A percentile compares a stretch with the other conserved stretches of the same genome.
These are phyloP conservation scores for Talaromyces sp. DNA, from an alignment of 2,329 filamentous ascomycete genomes.

Conservation along the genomic window DNA sequence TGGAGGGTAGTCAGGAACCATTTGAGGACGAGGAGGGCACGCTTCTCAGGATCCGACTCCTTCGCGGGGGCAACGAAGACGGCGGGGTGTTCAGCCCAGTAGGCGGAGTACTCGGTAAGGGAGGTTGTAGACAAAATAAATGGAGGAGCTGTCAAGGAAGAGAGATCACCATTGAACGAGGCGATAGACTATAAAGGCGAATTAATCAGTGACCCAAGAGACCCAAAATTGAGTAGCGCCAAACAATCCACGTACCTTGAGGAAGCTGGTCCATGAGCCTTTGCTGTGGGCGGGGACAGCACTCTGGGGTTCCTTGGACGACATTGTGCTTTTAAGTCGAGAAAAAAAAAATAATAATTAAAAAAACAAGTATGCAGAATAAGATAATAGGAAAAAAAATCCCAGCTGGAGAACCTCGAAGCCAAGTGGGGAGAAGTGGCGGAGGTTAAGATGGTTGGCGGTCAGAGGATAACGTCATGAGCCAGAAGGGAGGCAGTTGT, in stretches of 20 bases:
- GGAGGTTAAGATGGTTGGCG: slow-evolving; percentile 19
- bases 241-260: slow-evolving; percentile 48
- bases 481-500: too few relatives aligned
- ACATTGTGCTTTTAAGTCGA: slow-evolving; percentile 22
- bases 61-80: slow-evolving; percentile 80
- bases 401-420: background rate
- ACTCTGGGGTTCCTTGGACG: slow-evolving; percentile 41
- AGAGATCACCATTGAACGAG: slow-evolving; percentile 80
- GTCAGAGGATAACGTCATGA: slow-evolving; percentile 30
- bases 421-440: slow-evolving; percentile 7
- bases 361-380: background rate
- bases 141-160: slow-evolving; percentile 77
- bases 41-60: slow-evolving; percentile 78
- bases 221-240: background rate
- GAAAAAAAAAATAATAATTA: slow-evolving; percentile 1
- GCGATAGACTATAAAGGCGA: slow-evolving; percentile 62
- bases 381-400: background rate
- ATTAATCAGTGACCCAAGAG: slow-evolving; percentile 6
- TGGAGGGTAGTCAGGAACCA: slow-evolving; percentile 95
- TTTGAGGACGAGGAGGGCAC: slow-evolving; percentile 84
- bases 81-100: slow-evolving; percentile 78
- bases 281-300: slow-evolving; percentile 47
- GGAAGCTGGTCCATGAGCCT: slow-evolving; percentile 51
- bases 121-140: slow-evolving; percentile 81
- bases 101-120: slow-evolving; percentile 77